Conservation (phyloP, 1,284 basidiomycete genomes). For the Marasmius sp. region DNA sequence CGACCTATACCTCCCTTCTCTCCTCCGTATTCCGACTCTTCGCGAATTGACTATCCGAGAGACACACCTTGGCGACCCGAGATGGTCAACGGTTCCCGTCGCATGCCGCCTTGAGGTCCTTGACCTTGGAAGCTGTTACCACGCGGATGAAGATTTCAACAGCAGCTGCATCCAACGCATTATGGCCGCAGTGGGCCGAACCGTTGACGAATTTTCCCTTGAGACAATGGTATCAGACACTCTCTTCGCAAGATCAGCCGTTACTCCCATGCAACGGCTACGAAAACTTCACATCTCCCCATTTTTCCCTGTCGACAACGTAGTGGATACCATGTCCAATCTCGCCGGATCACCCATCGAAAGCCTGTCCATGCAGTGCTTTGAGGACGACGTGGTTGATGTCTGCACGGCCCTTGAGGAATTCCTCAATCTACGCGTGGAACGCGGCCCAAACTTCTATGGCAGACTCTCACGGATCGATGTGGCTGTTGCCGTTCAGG, state of each 20-base stretch:
- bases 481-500: constrained; percentile 35
- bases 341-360: constrained; percentile 64
- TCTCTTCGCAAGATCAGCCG: constrained; percentile 43
- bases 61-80: constrained; percentile 66
- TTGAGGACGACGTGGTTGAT: constrained; percentile 59
- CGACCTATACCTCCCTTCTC: constrained; percentile 60
- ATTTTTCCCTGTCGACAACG: constrained; percentile 59
- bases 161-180: constrained; percentile 55
- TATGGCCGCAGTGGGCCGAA: constrained; percentile 54
- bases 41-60: constrained; percentile 63
- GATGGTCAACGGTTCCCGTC: constrained; percentile 50
- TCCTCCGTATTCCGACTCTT: constrained; percentile 61
- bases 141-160: constrained; percentile 54
- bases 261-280: constrained; percentile 50
- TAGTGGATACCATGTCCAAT: constrained; percentile 57
- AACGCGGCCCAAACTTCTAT: constrained; percentile 46
- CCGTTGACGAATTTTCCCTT: constrained; percentile 53
- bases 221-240: constrained; percentile 48
- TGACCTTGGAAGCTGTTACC: constrained; percentile 58
- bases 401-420: constrained; percentile 54
- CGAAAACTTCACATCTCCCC: constrained; percentile 59
- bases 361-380: constrained; percentile 55
- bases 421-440: constrained; percentile 51
- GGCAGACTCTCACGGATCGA: constrained; percentile 40
- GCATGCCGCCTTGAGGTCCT: constrained; percentile 54